Conservation (phyloP, 805 yeast species). For the Metschnikowia arizonensis region DNA sequence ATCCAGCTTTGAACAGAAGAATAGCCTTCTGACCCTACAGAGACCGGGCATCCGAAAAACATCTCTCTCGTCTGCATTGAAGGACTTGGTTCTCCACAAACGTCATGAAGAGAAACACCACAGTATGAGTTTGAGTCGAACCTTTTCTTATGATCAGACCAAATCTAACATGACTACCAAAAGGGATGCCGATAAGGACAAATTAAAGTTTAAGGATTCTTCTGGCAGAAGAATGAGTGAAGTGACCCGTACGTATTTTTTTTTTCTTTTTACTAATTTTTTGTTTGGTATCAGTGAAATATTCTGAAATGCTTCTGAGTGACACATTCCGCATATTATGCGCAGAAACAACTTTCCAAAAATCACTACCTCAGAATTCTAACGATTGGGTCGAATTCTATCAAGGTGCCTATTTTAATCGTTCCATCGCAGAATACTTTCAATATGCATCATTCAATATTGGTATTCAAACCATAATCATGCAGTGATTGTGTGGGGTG, state of each 20-base stretch:
- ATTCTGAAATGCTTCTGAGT: not conserved
- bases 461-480: not conserved
- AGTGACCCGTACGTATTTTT: slow-evolving; percentile 33
- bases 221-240: slow-evolving; percentile 24
- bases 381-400: not conserved
- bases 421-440: not conserved
- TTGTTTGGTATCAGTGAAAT: not conserved
- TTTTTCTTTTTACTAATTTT: slow-evolving; percentile 10
- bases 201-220: slow-evolving; percentile 15
- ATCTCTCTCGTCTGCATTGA: slow-evolving; percentile 10
- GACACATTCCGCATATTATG: not conserved
- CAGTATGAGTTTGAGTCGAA: slow-evolving; percentile 10
- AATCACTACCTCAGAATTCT: not conserved
- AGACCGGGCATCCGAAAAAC: slow-evolving; percentile 1
- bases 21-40: slow-evolving; percentile 1
- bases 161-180: slow-evolving; percentile 31
- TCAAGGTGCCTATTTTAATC: not conserved
- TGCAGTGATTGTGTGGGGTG: slow-evolving; percentile 8
- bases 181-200: slow-evolving; percentile 22
- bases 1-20: not conserved
- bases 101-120: not conserved
- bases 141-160: slow-evolving; percentile 36
- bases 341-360: not conserved
- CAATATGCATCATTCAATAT: not conserved
- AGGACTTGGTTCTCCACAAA: slow-evolving; percentile 10